Base-by-base conservation (phyloP, 1,284 basidiomycete species). In the Sanghuangporus weigelae region DNA sequence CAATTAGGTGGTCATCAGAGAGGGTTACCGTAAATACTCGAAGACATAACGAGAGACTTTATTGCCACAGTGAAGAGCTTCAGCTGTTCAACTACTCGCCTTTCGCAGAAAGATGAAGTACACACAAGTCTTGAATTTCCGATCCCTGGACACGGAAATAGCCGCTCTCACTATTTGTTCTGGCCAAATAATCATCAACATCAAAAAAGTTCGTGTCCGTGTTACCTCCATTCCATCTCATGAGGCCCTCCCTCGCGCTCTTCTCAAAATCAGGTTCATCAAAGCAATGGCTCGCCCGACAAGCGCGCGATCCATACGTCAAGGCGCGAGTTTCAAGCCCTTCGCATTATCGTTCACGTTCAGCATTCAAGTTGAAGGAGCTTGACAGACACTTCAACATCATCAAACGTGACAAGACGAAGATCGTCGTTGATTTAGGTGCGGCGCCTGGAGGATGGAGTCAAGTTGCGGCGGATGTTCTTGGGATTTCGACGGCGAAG, bases 361-460 rank as follows among this genome's bases (percentile, higher is more conserved):
- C 91, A 21, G 91, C 92, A 1, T 94, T 92, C 80, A 96, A 96
- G 76, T 84, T 96, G 21, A 72, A 90, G 61, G 88, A 92, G 71
- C 82, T 93, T 63, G 79, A 90, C 69, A 73, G 79, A 1, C 74
- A 78, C 53, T 84, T 77, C 71, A 76, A 76, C 36, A 68, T 74
- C 2, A 76, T 92, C 49, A 73, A 66, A 1, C 64, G 63, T 0
- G 67, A 76, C 5, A 76, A 78, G 50, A 74, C 73, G 8, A 79
- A 85, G 64, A 81, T 88, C 1, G 85, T 95, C 0, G 84, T 95
- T 1, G 93, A 95, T 73, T 81, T 96, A 31, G 93, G 93, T 39
- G 90, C 90, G 0, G 92, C 93, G 0, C 93, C 93, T 0, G 93
- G 93, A 5, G 92, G 93, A 0, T 95, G 93, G 93, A 89, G 87